phyloP scores from a whole-genome alignment of 345 rosid species.

The Ceriops zippeliana region DNA sequence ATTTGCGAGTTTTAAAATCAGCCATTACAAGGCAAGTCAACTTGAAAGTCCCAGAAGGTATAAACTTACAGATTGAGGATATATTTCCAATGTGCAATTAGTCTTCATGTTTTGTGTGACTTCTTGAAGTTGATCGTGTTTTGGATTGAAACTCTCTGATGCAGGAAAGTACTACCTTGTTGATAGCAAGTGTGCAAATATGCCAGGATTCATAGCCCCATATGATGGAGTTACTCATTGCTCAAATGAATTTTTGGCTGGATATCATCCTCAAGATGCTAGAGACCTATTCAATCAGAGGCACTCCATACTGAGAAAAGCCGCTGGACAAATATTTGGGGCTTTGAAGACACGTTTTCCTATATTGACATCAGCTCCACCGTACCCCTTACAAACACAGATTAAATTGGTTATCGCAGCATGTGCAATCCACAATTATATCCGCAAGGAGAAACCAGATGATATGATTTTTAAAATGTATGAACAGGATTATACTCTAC shows the following conservation, averaged over 20 bases:
- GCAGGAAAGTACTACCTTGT: constrained; percentile 87
- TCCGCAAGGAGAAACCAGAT: constrained; percentile 71
- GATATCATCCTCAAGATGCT: constrained; percentile 53
- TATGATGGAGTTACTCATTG: constrained; percentile 44
- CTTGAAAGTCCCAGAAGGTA: constrained; percentile 78
- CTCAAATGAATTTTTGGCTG: constrained; percentile 34
- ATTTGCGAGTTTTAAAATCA: constrained; percentile 66
- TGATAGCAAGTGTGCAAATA: constrained; percentile 53
- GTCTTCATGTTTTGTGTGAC: not conserved
- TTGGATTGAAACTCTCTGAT: constrained; percentile 13
- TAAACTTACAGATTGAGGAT: not conserved
- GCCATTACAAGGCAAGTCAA: constrained; percentile 69
- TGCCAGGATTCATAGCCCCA: constrained; percentile 80
- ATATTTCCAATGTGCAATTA: not conserved
- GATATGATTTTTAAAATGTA: constrained; percentile 59
- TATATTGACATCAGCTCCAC: constrained; percentile 76
- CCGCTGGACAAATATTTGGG: constrained; percentile 49
- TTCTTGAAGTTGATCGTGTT: not conserved
- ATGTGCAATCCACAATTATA: constrained; percentile 75
- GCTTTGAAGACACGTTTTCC: constrained; percentile 85
- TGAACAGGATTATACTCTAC: constrained; percentile 32
- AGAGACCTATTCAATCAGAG: constrained; percentile 75
- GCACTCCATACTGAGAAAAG: constrained; percentile 51
- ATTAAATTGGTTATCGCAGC: constrained; percentile 83
- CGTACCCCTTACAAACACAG: constrained; percentile 81